Percentiles rank a stretch among this genome's conserved stretches.
Conservation (phyloP, 2,329 filamentous ascomycete species). For the Fusarium subtropicale region DNA sequence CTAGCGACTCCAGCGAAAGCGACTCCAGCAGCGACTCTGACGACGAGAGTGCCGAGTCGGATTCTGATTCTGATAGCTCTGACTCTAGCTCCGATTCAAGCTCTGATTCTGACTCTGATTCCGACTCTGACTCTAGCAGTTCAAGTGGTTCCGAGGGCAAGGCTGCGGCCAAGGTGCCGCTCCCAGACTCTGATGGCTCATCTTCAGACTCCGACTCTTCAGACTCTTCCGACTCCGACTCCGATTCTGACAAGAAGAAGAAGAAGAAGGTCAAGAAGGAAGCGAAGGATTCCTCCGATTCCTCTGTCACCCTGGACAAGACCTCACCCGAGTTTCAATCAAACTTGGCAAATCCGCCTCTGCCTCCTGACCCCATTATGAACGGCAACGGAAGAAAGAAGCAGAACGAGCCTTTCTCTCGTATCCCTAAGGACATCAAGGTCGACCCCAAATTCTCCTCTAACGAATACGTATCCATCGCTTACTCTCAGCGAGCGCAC, state of each 20-base stretch:
- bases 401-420: constrained; percentile 78
- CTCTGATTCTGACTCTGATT: constrained; percentile 47
- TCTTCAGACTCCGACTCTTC: constrained; percentile 49
- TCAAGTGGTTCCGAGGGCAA: constrained; percentile 51
- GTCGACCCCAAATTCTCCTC: constrained; percentile 78
- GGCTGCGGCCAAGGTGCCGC: constrained; percentile 55
- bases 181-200: constrained; percentile 57
- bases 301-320: constrained; percentile 63
- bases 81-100: constrained; percentile 45
- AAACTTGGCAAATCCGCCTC: constrained; percentile 59
- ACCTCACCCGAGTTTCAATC: constrained; percentile 56
- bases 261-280: constrained; percentile 39
- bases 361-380: constrained; percentile 63
- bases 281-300: constrained; percentile 54
- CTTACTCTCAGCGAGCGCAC: constrained; percentile 90
- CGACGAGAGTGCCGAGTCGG: constrained; percentile 53
- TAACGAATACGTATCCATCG: constrained; percentile 85
- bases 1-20: constrained; percentile 45
- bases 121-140: constrained; percentile 56
- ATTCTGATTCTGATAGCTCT: constrained; percentile 36
- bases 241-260: constrained; percentile 44
- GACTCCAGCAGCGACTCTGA: constrained; percentile 49
- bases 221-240: constrained; percentile 51
- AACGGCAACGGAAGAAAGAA: constrained; percentile 57
- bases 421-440: constrained; percentile 74